phyloP scores from a whole-genome alignment of 768 basidiomycete species.

The Infundibulicybe gibba region DNA sequence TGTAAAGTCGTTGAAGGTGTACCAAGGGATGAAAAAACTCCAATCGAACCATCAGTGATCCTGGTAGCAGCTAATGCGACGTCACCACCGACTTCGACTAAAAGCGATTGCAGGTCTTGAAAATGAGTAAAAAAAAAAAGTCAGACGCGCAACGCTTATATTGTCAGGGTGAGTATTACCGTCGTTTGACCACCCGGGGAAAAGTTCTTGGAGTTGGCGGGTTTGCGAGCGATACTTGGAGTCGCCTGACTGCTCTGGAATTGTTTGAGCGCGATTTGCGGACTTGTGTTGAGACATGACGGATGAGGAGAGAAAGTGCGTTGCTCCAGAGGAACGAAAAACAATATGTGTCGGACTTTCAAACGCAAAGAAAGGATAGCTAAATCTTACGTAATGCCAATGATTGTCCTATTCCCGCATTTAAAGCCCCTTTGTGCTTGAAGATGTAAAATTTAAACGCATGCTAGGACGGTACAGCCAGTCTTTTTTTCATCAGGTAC shows the following conservation, averaged over 20 bases:
- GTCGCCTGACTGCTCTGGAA: slow-evolving; percentile 27
- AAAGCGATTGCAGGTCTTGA: slow-evolving; percentile 65
- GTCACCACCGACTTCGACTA: slow-evolving; percentile 68
- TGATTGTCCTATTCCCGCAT: too few species aligned
- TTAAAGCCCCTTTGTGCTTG: too few species aligned
- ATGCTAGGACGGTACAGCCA: too few species aligned
- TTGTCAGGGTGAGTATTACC: slow-evolving; percentile 35
- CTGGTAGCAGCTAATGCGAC: slow-evolving; percentile 64
- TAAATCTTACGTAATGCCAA: too few species aligned
- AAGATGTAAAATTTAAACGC: too few species aligned
- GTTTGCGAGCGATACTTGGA: slow-evolving; percentile 52
- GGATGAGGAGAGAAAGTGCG: slow-evolving; percentile 13
- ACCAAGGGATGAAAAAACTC: neutral
- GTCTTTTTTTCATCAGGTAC: too few species aligned
- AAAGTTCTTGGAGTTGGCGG: slow-evolving; percentile 65
- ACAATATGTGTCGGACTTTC: too few species aligned
- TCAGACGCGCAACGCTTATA: slow-evolving; percentile 18
- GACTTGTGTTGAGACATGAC: slow-evolving; percentile 55
- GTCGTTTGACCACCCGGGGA: slow-evolving; percentile 67
- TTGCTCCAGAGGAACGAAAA: too few species aligned
- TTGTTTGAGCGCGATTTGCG: slow-evolving; percentile 35
- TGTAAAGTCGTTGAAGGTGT: slow-evolving; percentile 22
- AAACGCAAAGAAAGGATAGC: too few species aligned
- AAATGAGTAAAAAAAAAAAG: slow-evolving; percentile 9
- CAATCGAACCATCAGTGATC: slow-evolving; percentile 65